Percentiles rank a stretch among this genome's conserved stretches.
Conservation (phyloP, 208 protist species). For the Crithidia acanthocephali region DNA sequence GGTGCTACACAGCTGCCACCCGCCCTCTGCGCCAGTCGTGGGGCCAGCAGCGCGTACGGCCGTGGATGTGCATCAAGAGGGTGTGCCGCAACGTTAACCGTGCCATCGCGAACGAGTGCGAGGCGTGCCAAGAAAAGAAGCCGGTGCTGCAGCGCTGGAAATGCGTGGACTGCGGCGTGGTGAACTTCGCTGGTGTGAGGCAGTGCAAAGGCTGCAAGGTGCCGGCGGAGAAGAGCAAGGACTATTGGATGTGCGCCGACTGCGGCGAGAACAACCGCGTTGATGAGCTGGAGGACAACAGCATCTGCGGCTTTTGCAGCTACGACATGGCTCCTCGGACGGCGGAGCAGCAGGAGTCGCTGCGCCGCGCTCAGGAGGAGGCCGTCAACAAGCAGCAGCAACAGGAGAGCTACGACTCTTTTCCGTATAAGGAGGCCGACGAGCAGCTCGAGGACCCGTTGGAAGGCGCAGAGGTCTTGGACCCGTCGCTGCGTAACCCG, state of each 20-base stretch:
- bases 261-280: conserved; percentile 90
- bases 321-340: conserved; percentile 89
- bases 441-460: conserved; percentile 66
- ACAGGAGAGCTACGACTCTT: conserved; percentile 71
- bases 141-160: conserved; percentile 78
- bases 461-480: conserved; percentile 42
- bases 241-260: conserved; percentile 86
- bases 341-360: conserved; percentile 52
- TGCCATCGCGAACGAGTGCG: conserved; percentile 37
- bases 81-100: conserved; percentile 71
- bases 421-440: conserved; percentile 62
- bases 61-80: conserved; percentile 85
- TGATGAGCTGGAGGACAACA: conserved; percentile 89
- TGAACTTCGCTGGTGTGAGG: conserved; percentile 80
- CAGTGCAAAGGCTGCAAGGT: conserved; percentile 71
- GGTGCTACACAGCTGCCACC: conserved; percentile 25
- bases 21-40: conserved; percentile 62
- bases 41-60: conserved; percentile 43
- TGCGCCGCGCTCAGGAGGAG: conserved; percentile 47
- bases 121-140: conserved; percentile 60
- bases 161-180: conserved; percentile 63
- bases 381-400: conserved; percentile 35
- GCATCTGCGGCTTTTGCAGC: conserved; percentile 80
- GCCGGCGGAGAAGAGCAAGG: conserved; percentile 43
- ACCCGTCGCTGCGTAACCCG: conserved; percentile 10